These are phyloP conservation scores for Nicotiana undulata DNA, from an alignment of 257 asterid genomes.

Conservation along the genomic window DNA sequence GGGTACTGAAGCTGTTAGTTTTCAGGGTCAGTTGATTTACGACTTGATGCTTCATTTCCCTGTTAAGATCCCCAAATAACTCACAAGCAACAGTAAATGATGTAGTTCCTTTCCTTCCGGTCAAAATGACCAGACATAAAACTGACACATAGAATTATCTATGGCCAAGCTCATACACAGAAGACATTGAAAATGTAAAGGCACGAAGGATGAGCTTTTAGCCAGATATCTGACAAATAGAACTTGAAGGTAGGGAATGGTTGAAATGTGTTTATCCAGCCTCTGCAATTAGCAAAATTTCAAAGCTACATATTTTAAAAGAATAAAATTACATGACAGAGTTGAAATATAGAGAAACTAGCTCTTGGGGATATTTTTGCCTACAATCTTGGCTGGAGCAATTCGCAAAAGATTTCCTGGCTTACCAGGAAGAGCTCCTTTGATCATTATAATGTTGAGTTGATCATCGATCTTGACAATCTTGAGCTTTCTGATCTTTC, in stretches of 20 bases:
- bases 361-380: slow-evolving; percentile 65
- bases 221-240: neutral
- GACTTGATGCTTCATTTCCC: no score
- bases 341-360: slow-evolving; percentile 16
- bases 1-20: neutral
- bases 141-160: no score
- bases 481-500: slow-evolving; percentile 77
- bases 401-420: slow-evolving; percentile 95
- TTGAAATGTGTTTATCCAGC: neutral
- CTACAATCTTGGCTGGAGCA: slow-evolving; percentile 93
- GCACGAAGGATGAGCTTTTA: neutral
- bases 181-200: neutral
- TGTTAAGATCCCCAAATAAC: no score
- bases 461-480: slow-evolving; percentile 77
- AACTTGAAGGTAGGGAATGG: neutral
- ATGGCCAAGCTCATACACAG: no score
- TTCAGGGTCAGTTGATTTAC: neutral
- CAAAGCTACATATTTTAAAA: neutral
- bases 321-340: neutral
- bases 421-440: slow-evolving; percentile 95
- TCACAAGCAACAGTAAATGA: no score
- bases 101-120: no score
- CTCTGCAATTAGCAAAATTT: neutral
- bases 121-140: no score
- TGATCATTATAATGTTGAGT: slow-evolving; percentile 69